These are phyloP conservation scores for Stephania cephalantha DNA, from an alignment of 164 flowering plant genomes.

Conservation along the genomic window DNA sequence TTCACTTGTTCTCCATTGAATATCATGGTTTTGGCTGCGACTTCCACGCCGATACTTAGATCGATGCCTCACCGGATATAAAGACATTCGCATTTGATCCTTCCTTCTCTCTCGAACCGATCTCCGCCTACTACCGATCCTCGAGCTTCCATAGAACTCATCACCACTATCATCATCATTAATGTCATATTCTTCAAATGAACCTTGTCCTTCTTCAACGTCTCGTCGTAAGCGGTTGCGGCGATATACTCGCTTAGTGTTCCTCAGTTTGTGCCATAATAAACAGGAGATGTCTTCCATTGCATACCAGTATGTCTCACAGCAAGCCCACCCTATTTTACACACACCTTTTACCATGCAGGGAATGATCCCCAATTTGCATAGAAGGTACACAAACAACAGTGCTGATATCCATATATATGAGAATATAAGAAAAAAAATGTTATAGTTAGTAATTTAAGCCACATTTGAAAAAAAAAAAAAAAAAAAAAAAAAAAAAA, in stretches of 20 bases:
- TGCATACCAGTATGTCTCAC: constrained; percentile 46
- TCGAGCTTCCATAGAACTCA: constrained; percentile 7
- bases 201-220: constrained; percentile 37
- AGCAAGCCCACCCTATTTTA: constrained; percentile 62
- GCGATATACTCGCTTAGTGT: constrained; percentile 45
- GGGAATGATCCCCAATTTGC: constrained; percentile 58
- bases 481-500: background rate
- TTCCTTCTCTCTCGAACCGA: constrained; percentile 26
- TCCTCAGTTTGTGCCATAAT: constrained; percentile 50
- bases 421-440: background rate
- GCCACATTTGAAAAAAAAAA: background rate
- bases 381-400: constrained; percentile 48
- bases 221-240: constrained; percentile 18
- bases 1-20: constrained; percentile 22
- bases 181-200: constrained; percentile 13
- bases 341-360: constrained; percentile 58
- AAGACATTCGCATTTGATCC: constrained; percentile 23
- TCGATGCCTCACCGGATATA: constrained; percentile 18
- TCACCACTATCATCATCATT: constrained; percentile 13
- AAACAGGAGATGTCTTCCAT: constrained; percentile 38
- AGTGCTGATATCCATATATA: constrained; percentile 30
- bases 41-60: constrained; percentile 10
- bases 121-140: constrained; percentile 23
- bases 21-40: constrained; percentile 14
- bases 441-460: too few species aligned